Base-by-base conservation (phyloP, 495 filamentous ascomycete genomes). In the Penicillium riverlandense region DNA sequence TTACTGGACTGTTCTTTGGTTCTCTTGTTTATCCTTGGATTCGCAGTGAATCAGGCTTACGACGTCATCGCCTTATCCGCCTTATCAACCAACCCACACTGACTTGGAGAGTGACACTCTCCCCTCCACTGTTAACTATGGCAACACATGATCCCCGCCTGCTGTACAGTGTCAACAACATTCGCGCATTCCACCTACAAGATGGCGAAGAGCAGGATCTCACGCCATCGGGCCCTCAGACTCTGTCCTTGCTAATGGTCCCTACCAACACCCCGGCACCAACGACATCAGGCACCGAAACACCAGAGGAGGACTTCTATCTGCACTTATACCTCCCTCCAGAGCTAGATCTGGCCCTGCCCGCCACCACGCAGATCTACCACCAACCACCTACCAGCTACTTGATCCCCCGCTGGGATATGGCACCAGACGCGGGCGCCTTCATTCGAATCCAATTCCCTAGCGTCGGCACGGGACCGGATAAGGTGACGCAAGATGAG, bases 361-460 rank as follows among this genome's bases (percentile, higher is more conserved):
- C 90, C 11, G 90, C 90, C 14, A 95, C 88, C 1, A 95, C 90
- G 6, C 90, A 96, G 60, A 91, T 96, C 56, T 96, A 90, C 64
- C 88, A 95, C 57, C 86, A 95, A 66, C 87, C 87, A 7, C 90
- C 89, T 3, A 77, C 73, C 38, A 88, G 84, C 69, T 96, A 96
- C 61, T 71, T 96, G 31, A 94, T 96, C 45, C 90, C 90, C 7
- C 82, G 90, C 47, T 95, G 89, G 90, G 90, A 95, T 53, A 66
- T 95, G 14, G 88, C 88, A 11, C 86, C 84, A 4, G 87, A 91
- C 16, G 83, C 79, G 48, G 88, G 88, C 45, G 88, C 88, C 8
- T 96, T 96, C 55, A 95, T 90, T 28, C 76, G 86, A 29, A 88
- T 96, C 51, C 84, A 94, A 59, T 95, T 96, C 48, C 90, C 90